Percentiles rank a stretch among this genome's conserved stretches.
Evolutionary conservation across 805 yeast species (phyloP).

Genomic region (Brettanomyces bruxellensis): DNA sequence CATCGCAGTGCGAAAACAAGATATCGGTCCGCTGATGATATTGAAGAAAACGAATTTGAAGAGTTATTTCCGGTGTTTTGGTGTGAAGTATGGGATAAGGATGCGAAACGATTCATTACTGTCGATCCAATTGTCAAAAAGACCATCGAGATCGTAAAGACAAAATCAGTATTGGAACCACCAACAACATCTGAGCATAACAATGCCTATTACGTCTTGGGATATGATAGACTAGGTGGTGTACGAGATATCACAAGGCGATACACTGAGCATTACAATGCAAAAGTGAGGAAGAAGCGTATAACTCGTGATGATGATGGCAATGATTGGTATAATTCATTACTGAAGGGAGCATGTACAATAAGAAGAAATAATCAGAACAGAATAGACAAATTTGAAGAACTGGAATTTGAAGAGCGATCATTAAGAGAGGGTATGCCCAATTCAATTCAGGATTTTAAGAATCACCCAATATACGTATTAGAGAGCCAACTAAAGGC

Average conservation of each 20-base stretch:
- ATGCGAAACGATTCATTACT: constrained; percentile 67
- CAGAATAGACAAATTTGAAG: constrained; percentile 44
- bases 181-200: constrained; percentile 50
- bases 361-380: constrained; percentile 14
- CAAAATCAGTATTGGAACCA: constrained; percentile 49
- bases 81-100: constrained; percentile 90
- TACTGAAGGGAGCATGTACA: constrained; percentile 29
- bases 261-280: constrained; percentile 61
- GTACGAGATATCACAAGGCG: constrained; percentile 81
- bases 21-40: constrained; percentile 4
- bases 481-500: constrained; percentile 64
- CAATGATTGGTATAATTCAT: constrained; percentile 48
- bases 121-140: constrained; percentile 69
- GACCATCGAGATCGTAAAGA: constrained; percentile 52
- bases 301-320: constrained; percentile 53
- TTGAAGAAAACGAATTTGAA: constrained; percentile 2
- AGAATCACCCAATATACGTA: constrained; percentile 79
- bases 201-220: constrained; percentile 65
- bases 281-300: constrained; percentile 67
- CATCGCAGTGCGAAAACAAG: constrained; percentile 15
- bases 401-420: constrained; percentile 49
- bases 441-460: constrained; percentile 69
- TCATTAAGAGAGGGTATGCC: constrained; percentile 83
- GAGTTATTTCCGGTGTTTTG: constrained; percentile 66
- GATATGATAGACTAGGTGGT: constrained; percentile 56